Base-by-base conservation (phyloP, 768 basidiomycete species). In the Cyathus striatus region DNA sequence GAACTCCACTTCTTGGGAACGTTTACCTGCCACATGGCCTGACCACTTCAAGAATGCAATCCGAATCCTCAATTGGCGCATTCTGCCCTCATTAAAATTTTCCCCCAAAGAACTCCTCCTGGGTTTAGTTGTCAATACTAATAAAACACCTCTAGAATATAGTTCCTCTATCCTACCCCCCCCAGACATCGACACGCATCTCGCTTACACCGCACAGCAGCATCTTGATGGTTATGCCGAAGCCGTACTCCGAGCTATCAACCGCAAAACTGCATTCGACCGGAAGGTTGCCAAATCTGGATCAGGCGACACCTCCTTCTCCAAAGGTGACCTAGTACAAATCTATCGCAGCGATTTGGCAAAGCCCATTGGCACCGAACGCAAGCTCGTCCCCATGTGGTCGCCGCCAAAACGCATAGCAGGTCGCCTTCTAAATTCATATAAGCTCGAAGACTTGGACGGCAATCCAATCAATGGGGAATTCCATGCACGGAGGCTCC, bases 331-430 rank as follows among this genome's bases (percentile, higher is more conserved):
- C 18, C 48, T 65, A 2, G 62, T 65, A 13, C 67, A 70, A 43
- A 49, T 69, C 2, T 55, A 58, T 16, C 25, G 52, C 18, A 58
- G 42, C 9, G 44, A 55, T 13, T 43, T 59, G 0, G 57, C 59
- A 37, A 49, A 53, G 41, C 64, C 58, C 2, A 49, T 64, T 45
- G 50, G 47, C 10, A 47, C 58, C 0, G 47, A 57, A 16, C 18
- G 47, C 5, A 68, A 69, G 33, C 43, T 66, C 1, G 20, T 49
- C 6, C 56, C 58, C 2, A 57, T 46, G 23, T 69, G 65, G 65
- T 66, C 63, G 4, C 27, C 38, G 12, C 65, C 62, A 1, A 32
- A 32, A 0, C 25, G 48, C 0, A 44, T 65, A 5, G 22, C 32
- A 32, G 16, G 30, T 16, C 30, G 4, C 30, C 13, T 12, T 16